Percentiles rank a stretch among this genome's conserved stretches.
Conservation (phyloP, 192 early-diverging fungal species). For the Coemansia javaensis region DNA sequence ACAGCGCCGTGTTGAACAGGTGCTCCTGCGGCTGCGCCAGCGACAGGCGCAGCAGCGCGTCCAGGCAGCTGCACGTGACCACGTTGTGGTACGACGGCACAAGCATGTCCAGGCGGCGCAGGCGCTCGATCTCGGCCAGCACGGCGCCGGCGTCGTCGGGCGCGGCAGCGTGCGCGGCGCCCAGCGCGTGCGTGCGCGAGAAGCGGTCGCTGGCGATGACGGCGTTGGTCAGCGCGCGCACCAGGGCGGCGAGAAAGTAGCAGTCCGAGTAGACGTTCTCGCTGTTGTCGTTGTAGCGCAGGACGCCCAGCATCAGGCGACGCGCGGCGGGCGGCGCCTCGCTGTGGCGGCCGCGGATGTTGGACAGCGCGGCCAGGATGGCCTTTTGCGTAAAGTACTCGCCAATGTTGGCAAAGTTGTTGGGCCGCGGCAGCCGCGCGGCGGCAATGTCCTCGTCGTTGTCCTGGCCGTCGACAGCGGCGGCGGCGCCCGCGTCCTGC, state of each 20-base stretch:
- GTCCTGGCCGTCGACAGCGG: neutral
- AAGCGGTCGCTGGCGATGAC: conserved; percentile 50
- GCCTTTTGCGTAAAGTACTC: conserved; percentile 94
- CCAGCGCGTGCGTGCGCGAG: conserved; percentile 2
- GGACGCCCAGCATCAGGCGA: conserved; percentile 66
- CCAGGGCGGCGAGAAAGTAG: conserved; percentile 70
- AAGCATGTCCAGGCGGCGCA: conserved; percentile 71
- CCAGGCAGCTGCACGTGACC: conserved; percentile 75
- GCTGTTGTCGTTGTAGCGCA: conserved; percentile 91
- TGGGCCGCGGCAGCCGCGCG: conserved; percentile 67
- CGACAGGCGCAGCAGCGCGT: conserved; percentile 63
- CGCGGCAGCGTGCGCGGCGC: neutral
- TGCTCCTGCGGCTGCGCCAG: conserved; percentile 56
- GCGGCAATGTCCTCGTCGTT: conserved; percentile 12
- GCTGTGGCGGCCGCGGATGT: conserved; percentile 60
- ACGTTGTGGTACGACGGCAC: conserved; percentile 85
- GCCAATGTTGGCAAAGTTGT: conserved; percentile 80
- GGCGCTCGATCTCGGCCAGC: conserved; percentile 69
- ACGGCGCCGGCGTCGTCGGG: conserved; percentile 7
- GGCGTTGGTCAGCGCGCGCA: conserved; percentile 64
- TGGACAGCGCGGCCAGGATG: conserved; percentile 65
- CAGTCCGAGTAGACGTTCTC: conserved; percentile 80
- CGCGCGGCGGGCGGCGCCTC: conserved; percentile 60
- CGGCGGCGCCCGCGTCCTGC: conserved; percentile 4
- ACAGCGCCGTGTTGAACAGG: conserved; percentile 67